Conservation (phyloP, 257 asterid genomes). For the Jasminum sambac region DNA sequence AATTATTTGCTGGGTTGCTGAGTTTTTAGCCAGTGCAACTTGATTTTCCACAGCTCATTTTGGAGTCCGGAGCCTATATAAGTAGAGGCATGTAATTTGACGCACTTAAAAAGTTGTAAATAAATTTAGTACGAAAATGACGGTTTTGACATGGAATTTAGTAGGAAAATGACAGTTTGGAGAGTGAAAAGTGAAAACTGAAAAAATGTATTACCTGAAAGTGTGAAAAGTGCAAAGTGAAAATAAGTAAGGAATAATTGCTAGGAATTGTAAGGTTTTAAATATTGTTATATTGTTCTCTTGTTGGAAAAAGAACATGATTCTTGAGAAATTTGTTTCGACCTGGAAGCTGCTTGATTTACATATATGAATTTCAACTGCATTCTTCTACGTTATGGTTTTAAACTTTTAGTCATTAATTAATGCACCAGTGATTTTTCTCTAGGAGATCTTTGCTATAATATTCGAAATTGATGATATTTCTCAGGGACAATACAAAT, state of each 20-base stretch:
- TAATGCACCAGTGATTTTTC: conserved; percentile 2
- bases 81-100: neutral
- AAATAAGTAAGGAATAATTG: neutral
- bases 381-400: neutral
- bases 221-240: no score
- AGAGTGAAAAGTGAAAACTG: no score
- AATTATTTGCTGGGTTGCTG: neutral
- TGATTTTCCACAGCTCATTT: neutral
- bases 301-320: neutral
- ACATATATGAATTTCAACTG: neutral
- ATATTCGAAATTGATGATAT: conserved; percentile 1
- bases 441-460: conserved; percentile 22
- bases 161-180: no score
- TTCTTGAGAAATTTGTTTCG: neutral
- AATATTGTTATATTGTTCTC: no score
- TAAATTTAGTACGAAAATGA: neutral
- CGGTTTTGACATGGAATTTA: neutral
- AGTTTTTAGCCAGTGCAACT: neutral
- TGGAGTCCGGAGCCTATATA: neutral
- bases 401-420: neutral
- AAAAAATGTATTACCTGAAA: neutral
- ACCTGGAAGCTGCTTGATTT: neutral
- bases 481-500: conserved; percentile 94
- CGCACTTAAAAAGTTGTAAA: neutral
- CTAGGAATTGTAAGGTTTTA: no score